Evolutionary conservation across 106 monocot genomes (phyloP).

Genomic region (Apostasia ramifera): DNA sequence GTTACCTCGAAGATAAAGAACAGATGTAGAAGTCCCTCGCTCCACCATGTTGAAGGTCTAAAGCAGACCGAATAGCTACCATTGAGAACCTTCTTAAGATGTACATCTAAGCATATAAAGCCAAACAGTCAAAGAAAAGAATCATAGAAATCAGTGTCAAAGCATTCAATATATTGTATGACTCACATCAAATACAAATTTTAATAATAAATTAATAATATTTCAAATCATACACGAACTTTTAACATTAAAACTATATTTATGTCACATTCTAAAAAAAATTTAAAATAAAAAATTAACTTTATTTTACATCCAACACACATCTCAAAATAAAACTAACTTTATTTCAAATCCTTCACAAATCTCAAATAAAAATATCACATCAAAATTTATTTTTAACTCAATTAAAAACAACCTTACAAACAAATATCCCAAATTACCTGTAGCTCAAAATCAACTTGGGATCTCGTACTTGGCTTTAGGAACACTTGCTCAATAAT

Average conservation of each 20-base stretch:
- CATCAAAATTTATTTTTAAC: background rate
- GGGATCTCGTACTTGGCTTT: conserved; percentile 54
- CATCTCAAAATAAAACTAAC: too few species aligned
- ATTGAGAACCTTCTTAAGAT: conserved; percentile 87
- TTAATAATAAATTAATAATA: too few species aligned
- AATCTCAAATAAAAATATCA: too few species aligned
- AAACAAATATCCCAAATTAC: conserved; percentile 18
- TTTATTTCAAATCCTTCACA: too few species aligned
- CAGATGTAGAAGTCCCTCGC: conserved; percentile 90
- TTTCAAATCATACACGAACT: too few species aligned
- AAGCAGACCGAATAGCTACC: conserved; percentile 79
- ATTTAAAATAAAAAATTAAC: too few species aligned
- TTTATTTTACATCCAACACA: too few species aligned
- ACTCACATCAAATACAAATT: too few species aligned
- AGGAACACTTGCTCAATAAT: conserved; percentile 93
- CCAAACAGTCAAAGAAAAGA: too few species aligned
- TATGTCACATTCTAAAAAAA: too few species aligned
- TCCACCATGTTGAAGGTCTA: conserved; percentile 72
- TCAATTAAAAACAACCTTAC: background rate
- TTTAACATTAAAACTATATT: too few species aligned
- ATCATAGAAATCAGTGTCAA: background rate
- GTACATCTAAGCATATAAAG: conserved; percentile 54
- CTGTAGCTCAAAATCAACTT: conserved; percentile 91
- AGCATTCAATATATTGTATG: too few species aligned
- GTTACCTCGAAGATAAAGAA: conserved; percentile 84